These are phyloP conservation scores for Bipolaris oryzae DNA, from an alignment of 2,329 filamentous ascomycete genomes.

Conservation along the genomic window DNA sequence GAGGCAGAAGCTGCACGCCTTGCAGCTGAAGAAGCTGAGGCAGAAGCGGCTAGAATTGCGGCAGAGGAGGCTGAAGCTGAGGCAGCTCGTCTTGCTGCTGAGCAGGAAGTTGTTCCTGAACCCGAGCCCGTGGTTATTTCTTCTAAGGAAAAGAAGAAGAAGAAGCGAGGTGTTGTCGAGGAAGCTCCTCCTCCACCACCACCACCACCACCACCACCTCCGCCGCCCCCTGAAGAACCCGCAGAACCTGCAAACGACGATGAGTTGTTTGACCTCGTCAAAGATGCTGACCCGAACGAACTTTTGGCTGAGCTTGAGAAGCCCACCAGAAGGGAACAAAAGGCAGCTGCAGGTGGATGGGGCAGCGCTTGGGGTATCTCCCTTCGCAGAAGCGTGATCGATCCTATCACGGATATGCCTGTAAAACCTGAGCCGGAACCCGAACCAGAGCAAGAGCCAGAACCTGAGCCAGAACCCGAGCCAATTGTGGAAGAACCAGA, in stretches of 20 bases:
- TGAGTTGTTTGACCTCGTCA: slow-evolving; percentile 43
- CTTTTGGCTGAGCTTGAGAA: slow-evolving; percentile 48
- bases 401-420: slow-evolving; percentile 40
- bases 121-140: slow-evolving; percentile 35
- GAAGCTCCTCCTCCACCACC: slow-evolving; percentile 25
- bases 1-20: no score
- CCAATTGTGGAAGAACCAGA: slow-evolving; percentile 30
- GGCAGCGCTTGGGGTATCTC: slow-evolving; percentile 55
- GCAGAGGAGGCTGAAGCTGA: slow-evolving; percentile 40
- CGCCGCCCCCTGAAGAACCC: slow-evolving; percentile 21
- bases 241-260: slow-evolving; percentile 32
- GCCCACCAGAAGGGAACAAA: slow-evolving; percentile 36
- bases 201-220: slow-evolving; percentile 22
- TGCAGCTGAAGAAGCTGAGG: neutral
- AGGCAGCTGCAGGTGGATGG: slow-evolving; percentile 36
- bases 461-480: slow-evolving; percentile 13
- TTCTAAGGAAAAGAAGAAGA: slow-evolving; percentile 45
- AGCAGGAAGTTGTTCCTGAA: slow-evolving; percentile 33
- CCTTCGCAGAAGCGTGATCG: slow-evolving; percentile 53
- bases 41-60: slow-evolving; percentile 38
- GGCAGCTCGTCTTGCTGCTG: slow-evolving; percentile 26
- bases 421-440: slow-evolving; percentile 19
- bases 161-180: slow-evolving; percentile 33
- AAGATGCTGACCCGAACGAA: slow-evolving; percentile 41
- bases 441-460: slow-evolving; percentile 12